Conservation (phyloP, 495 filamentous ascomycete genomes). For the Aspergillus wentii region DNA sequence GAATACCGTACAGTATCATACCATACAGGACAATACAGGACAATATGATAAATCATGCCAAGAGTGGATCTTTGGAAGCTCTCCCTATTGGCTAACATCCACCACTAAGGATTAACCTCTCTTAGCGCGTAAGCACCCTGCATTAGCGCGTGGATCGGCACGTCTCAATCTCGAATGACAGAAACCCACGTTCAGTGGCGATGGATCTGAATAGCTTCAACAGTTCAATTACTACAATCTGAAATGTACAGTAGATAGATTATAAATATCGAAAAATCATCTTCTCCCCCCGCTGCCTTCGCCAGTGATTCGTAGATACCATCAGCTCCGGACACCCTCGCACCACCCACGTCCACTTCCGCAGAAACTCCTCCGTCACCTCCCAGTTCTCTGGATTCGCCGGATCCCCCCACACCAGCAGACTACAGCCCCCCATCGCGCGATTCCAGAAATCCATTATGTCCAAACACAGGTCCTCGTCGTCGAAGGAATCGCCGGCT, state of each 20-base stretch:
- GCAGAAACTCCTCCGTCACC: constrained; percentile 42
- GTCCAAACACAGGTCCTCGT: constrained; percentile 43
- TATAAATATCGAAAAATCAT: constrained; percentile 39
- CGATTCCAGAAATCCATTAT: constrained; percentile 41
- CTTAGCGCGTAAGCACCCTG: constrained; percentile 6
- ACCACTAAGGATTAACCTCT: no score
- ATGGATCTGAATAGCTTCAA: no score
- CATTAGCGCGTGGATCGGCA: constrained; percentile 6
- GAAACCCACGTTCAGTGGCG: no score
- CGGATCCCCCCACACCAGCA: constrained; percentile 50
- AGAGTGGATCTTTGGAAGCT: no score
- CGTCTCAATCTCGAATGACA: no score
- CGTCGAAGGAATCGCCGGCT: constrained; percentile 33
- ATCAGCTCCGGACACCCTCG: constrained; percentile 45
- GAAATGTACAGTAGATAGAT: neutral
- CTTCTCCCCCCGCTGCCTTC: constrained; percentile 42
- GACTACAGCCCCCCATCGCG: constrained; percentile 23
- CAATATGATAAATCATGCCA: no score
- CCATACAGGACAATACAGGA: no score
- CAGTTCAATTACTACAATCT: neutral
- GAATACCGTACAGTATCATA: no score
- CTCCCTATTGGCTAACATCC: no score
- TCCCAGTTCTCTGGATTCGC: constrained; percentile 46
- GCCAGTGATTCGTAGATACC: constrained; percentile 46
- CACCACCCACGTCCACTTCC: constrained; percentile 48